Conservation (phyloP, 331 rosid species). For the Prunus yedoensis region DNA sequence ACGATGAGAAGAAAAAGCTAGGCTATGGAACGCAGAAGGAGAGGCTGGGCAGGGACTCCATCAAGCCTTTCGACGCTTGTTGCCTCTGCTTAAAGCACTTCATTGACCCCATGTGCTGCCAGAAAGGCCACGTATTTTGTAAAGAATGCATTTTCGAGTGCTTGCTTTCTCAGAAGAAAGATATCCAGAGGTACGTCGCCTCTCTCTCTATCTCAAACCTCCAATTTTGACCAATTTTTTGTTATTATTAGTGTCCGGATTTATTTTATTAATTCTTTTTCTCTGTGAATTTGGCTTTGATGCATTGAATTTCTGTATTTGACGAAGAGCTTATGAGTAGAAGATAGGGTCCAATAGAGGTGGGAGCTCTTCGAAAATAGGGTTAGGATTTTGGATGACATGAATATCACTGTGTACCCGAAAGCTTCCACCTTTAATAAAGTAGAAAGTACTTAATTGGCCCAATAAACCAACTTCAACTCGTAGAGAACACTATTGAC, state of each 20-base stretch:
- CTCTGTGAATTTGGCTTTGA: neutral
- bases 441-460: neutral
- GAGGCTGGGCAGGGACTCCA: conserved; percentile 86
- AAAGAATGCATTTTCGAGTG: conserved; percentile 91
- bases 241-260: neutral
- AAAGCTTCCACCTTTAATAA: neutral
- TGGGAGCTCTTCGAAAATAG: neutral
- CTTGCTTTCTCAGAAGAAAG: conserved; percentile 88
- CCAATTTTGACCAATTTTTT: neutral
- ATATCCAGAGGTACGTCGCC: conserved; percentile 65
- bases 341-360: no score
- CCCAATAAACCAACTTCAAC: neutral
- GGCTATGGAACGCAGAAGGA: conserved; percentile 98
- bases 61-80: conserved; percentile 93
- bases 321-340: no score
- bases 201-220: neutral
- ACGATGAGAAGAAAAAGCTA: conserved; percentile 89
- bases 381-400: neutral
- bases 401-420: neutral
- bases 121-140: conserved; percentile 83
- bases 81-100: conserved; percentile 88
- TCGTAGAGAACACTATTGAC: neutral
- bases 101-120: conserved; percentile 83
- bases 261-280: neutral
- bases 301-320: neutral